phyloP scores from a whole-genome alignment of 805 yeast species.

The Nematodospora valgi region DNA sequence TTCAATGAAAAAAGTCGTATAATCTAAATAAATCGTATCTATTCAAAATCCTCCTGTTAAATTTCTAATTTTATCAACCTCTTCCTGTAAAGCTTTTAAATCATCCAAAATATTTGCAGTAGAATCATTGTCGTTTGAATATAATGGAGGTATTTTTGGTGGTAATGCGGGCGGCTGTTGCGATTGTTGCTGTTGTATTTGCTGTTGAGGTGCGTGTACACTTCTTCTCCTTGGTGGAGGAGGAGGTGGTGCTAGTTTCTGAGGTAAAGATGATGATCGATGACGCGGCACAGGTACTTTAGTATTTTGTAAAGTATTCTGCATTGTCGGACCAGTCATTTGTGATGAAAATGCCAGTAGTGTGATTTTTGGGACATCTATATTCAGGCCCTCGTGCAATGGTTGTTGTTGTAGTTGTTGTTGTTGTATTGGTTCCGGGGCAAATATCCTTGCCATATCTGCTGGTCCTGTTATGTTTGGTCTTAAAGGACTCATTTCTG shows the following conservation, averaged over 20 bases:
- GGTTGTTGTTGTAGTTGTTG: conserved; percentile 5
- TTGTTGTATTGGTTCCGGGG: conserved; percentile 16
- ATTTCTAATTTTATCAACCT: conserved; percentile 56
- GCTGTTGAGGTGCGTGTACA: conserved; percentile 13
- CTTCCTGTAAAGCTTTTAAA: conserved; percentile 63
- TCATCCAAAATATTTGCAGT: conserved; percentile 59
- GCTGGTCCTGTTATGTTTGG: conserved; percentile 30
- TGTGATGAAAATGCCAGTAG: conserved; percentile 39
- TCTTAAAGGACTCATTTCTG: conserved; percentile 24
- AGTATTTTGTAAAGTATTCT: conserved; percentile 34
- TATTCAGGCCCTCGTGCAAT: conserved; percentile 3
- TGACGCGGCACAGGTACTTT: conserved; percentile 33
- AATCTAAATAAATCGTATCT: conserved; percentile 3
- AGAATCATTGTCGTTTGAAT: conserved; percentile 20
- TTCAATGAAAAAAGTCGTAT: too few species aligned
- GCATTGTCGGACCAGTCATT: conserved; percentile 36
- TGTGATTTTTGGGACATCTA: conserved; percentile 27
- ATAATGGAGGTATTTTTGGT: conserved; percentile 18
- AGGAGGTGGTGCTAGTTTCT: conserved; percentile 32
- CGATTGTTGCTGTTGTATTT: conserved; percentile 12
- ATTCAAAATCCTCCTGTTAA: conserved; percentile 43
- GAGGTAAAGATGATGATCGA: conserved; percentile 24
- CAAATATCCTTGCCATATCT: conserved; percentile 32
- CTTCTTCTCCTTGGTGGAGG: conserved; percentile 37
- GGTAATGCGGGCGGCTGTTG: conserved; percentile 24